Evolutionary conservation across 2,329 filamentous ascomycete genomes (phyloP), one percentile per base, ranked within the genome.

Genomic region (Colletotrichum navitas): DNA sequence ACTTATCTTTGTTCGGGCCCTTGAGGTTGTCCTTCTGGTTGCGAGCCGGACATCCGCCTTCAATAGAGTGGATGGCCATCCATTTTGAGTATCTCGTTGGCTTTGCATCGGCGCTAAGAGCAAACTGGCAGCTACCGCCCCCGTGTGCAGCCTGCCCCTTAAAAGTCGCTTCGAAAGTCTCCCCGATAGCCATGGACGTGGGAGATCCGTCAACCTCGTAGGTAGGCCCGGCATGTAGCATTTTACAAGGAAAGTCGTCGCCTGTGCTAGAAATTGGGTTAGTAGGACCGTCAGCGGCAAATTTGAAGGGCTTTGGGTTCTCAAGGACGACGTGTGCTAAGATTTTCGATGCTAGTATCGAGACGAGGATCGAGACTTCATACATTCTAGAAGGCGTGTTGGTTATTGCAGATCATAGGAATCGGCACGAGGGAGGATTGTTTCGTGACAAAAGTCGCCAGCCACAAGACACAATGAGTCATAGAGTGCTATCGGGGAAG

Each of bases 61-160:
- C 65, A 47, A 69, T 60, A 7, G 69, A 72, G 32, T 72, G 69
- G 4, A 69, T 72, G 24, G 64, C 65, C 69, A 69, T 72, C 69
- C 60, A 72, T 29, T 36, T 63, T 1, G 69, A 69, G 26, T 64
- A 14, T 47, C 69, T 69, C 1, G 65, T 72, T 16, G 69, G 69
- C 8, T 63, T 60, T 2, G 24, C 21, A 41, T 72, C 66, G 21
- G 65, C 32, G 11, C 52, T 59, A 14, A 69, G 69, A 1, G 69
- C 65, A 14, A 72, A 72, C 47, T 72, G 65, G 39, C 65, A 72
- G 45, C 59, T 64, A 12, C 65, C 65, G 32, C 69, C 65, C 49
- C 65, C 65, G 26, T 72, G 69, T n/a, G 69, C 69, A 41, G 69
- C 65, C 47, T 69, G 65, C 7, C 69, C 65, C 24, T 68, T 63